Conservation (phyloP, 2,329 filamentous ascomycete genomes). For the Leptographium procerum region DNA sequence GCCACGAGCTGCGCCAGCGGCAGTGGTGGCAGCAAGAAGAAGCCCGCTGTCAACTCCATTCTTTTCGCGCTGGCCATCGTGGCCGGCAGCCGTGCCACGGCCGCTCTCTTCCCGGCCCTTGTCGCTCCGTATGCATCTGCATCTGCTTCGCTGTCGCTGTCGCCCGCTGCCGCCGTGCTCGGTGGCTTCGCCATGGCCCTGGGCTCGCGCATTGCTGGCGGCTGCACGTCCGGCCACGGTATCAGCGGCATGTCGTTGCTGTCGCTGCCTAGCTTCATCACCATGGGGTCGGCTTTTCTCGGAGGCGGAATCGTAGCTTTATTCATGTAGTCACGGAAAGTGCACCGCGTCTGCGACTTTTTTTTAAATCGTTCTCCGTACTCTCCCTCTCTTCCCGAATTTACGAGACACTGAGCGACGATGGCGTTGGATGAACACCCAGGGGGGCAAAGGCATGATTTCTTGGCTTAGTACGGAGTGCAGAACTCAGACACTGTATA, state of each 20-base stretch:
- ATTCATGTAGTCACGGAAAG: too few relatives aligned
- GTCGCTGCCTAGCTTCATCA: slow-evolving; percentile 49
- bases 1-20: not conserved
- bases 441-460: not conserved
- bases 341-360: too few relatives aligned
- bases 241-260: slow-evolving; percentile 56
- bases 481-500: not conserved
- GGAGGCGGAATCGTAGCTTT: slow-evolving; percentile 24
- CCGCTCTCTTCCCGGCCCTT: slow-evolving; percentile 1
- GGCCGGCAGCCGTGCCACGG: slow-evolving; percentile 11
- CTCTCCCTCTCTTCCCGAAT: not conserved
- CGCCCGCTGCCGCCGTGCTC: slow-evolving; percentile 28
- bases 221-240: slow-evolving; percentile 59
- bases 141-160: slow-evolving; percentile 13
- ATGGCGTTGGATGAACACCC: not conserved
- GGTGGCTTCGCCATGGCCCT: slow-evolving; percentile 49
- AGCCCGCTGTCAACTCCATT: slow-evolving; percentile 17
- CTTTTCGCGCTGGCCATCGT: slow-evolving; percentile 21
- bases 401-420: not conserved
- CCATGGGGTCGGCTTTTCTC: slow-evolving; percentile 45
- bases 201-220: slow-evolving; percentile 51
- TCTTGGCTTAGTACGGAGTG: too few relatives aligned
- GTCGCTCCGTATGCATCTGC: not conserved
- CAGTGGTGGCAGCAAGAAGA: too few relatives aligned
- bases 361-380: too few relatives aligned